A percentile compares a stretch with the other conserved stretches of the same genome.
phyloP scores from a whole-genome alignment of 2,329 filamentous ascomycete species.

The Talaromyces sp. region DNA sequence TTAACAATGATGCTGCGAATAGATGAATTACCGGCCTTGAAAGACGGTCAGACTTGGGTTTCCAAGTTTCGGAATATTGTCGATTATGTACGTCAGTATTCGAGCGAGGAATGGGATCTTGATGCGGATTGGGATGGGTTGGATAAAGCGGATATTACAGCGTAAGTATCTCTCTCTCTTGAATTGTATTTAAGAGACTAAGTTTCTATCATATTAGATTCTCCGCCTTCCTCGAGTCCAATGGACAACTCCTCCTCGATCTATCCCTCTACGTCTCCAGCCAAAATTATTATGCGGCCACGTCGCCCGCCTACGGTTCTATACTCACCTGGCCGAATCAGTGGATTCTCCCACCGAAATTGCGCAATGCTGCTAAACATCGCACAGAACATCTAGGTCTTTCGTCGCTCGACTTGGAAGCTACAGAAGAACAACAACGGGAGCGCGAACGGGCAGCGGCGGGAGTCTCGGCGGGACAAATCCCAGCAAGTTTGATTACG shows the following conservation, averaged over 20 bases:
- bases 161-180: constrained; percentile 36
- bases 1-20: neutral
- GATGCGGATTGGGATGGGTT: constrained; percentile 43
- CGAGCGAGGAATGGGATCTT: constrained; percentile 49
- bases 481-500: constrained; percentile 51
- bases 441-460: constrained; percentile 38
- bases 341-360: constrained; percentile 74
- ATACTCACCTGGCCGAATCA: constrained; percentile 83
- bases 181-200: no score
- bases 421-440: constrained; percentile 39
- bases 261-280: constrained; percentile 87
- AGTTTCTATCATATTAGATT: constrained; percentile 26
- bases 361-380: constrained; percentile 66
- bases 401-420: constrained; percentile 63
- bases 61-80: constrained; percentile 55
- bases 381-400: constrained; percentile 69
- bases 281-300: constrained; percentile 76
- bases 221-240: constrained; percentile 68
- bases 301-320: constrained; percentile 74
- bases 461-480: constrained; percentile 36
- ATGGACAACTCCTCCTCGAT: constrained; percentile 75
- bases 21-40: constrained; percentile 58
- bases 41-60: constrained; percentile 53
- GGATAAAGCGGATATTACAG: constrained; percentile 49
- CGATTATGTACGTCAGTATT: constrained; percentile 48